These are phyloP conservation scores for Podila horticola DNA, from an alignment of 192 early-diverging fungal species.

Conservation along the genomic window DNA sequence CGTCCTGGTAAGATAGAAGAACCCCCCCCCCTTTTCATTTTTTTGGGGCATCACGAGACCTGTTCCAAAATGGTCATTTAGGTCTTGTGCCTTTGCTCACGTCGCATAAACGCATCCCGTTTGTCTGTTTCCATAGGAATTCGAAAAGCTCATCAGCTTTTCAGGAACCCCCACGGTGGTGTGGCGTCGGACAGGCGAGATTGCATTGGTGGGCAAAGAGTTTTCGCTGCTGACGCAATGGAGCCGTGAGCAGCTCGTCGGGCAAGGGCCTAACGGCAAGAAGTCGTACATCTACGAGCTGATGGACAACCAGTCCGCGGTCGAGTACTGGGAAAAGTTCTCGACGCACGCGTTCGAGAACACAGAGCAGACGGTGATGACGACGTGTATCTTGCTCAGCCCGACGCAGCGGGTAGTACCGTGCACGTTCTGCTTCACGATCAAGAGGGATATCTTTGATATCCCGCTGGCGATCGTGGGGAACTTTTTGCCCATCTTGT, in stretches of 20 bases:
- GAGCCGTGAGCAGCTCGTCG: slow-evolving; percentile 83
- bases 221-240: slow-evolving; percentile 94
- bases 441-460: slow-evolving; percentile 97
- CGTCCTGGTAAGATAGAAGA: slow-evolving; percentile 64
- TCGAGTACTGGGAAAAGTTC: slow-evolving; percentile 97
- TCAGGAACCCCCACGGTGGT: slow-evolving; percentile 97
- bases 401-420: slow-evolving; percentile 79
- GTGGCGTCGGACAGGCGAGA: slow-evolving; percentile 97
- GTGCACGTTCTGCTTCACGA: slow-evolving; percentile 95
- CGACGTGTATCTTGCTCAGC: slow-evolving; percentile 86
- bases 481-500: slow-evolving; percentile 59
- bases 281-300: slow-evolving; percentile 90
- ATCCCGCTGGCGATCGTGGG: slow-evolving; percentile 89
- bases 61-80: neutral
- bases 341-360: slow-evolving; percentile 93
- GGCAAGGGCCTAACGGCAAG: slow-evolving; percentile 41
- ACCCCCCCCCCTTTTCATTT: neutral
- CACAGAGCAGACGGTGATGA: slow-evolving; percentile 88
- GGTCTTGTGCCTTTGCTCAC: neutral
- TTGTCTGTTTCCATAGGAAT: slow-evolving; percentile 68
- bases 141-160: slow-evolving; percentile 94
- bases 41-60: no score
- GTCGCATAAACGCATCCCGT: neutral
- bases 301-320: slow-evolving; percentile 93
- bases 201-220: slow-evolving; percentile 95